Evolutionary conservation across 805 yeast genomes (phyloP).

Genomic region (Cyberlindnera mycetangii): DNA sequence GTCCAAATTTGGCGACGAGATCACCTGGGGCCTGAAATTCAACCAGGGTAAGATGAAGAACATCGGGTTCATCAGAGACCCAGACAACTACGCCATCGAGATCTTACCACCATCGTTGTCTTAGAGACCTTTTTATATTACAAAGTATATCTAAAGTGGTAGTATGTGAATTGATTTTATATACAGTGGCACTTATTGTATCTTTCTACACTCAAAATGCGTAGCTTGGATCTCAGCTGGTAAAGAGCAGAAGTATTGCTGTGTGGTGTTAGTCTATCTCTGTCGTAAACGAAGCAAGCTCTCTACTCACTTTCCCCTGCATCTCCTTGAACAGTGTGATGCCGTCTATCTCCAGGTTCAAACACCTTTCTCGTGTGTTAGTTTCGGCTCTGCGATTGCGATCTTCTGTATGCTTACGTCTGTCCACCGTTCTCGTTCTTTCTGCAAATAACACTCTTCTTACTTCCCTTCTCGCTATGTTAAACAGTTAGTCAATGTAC

Average conservation of each 20-base stretch:
- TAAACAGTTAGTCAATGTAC: background rate
- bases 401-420: conserved; percentile 23
- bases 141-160: too few relatives aligned
- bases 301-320: conserved; percentile 41
- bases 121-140: too few relatives aligned
- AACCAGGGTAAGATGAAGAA: conserved; percentile 53
- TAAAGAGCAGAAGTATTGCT: conserved; percentile 47
- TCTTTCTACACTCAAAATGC: conserved; percentile 50
- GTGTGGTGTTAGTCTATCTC: conserved; percentile 7
- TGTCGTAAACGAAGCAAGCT: too few relatives aligned
- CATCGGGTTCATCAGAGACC: conserved; percentile 78
- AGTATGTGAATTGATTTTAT: background rate
- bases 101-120: conserved; percentile 44
- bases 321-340: conserved; percentile 44
- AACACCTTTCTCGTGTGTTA: conserved; percentile 38
- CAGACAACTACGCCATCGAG: conserved; percentile 88
- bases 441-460: conserved; percentile 45
- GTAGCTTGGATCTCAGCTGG: conserved; percentile 48
- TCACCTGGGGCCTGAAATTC: conserved; percentile 60
- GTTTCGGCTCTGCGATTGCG: background rate
- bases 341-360: conserved; percentile 39
- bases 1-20: conserved; percentile 41
- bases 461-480: conserved; percentile 16
- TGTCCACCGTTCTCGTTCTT: conserved; percentile 41
- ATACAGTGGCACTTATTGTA: conserved; percentile 9